Percentiles rank a stretch among this genome's conserved stretches.
phyloP scores from a whole-genome alignment of 2,329 filamentous ascomycete species.

The Fusarium brachygibbosum region DNA sequence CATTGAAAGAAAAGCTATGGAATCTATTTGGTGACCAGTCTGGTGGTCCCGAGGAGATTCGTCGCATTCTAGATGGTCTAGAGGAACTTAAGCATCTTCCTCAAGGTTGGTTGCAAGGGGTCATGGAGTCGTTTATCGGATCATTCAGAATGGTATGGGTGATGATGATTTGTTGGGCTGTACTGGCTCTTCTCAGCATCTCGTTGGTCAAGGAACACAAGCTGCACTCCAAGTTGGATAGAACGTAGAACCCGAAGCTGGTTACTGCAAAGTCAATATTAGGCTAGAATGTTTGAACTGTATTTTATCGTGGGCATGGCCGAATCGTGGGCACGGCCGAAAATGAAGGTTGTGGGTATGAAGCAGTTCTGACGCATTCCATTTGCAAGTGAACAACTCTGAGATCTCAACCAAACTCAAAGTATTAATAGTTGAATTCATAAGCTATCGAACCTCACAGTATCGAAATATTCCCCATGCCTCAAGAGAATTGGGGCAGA shows the following conservation, averaged over 20 bases:
- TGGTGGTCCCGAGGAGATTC: constrained; percentile 13
- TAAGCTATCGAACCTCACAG: too few species aligned
- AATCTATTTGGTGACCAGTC: not conserved
- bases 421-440: too few species aligned
- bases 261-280: too few species aligned
- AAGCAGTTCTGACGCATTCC: too few species aligned
- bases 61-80: constrained; percentile 6
- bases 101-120: constrained; percentile 1
- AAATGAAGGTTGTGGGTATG: too few species aligned
- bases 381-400: too few species aligned
- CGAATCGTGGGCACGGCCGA: too few species aligned
- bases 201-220: constrained; percentile 19
- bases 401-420: too few species aligned
- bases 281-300: too few species aligned
- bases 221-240: constrained; percentile 3
- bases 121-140: constrained; percentile 13
- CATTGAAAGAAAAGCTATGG: not conserved
- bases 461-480: too few species aligned
- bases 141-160: constrained; percentile 24
- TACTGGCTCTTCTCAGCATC: constrained; percentile 14
- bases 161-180: constrained; percentile 4
- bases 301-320: too few species aligned
- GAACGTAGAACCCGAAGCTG: too few species aligned
- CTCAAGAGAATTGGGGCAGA: not conserved
- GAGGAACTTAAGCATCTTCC: constrained; percentile 8